phyloP scores from a whole-genome alignment of 805 yeast genomes.

The Jamesozyma spencerorum region DNA sequence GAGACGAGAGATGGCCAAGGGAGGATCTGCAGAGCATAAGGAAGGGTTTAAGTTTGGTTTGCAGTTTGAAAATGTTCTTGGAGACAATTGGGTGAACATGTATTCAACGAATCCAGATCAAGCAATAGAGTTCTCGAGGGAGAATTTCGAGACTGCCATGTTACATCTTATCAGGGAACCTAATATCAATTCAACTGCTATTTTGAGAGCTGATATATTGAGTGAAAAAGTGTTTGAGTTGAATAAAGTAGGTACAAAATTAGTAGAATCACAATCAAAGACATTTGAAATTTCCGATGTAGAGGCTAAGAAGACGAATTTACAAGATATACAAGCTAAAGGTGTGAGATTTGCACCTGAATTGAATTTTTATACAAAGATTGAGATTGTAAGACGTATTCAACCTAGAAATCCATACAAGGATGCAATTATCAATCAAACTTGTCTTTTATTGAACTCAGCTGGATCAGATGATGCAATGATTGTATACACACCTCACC shows the following conservation, averaged over 20 bases:
- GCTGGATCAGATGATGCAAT: conserved; percentile 35
- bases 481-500: conserved; percentile 73
- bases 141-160: conserved; percentile 70
- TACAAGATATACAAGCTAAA: conserved; percentile 37
- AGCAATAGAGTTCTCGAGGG: conserved; percentile 20
- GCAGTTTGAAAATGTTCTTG: conserved; percentile 15
- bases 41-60: conserved; percentile 14
- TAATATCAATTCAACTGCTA: conserved; percentile 84
- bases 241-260: neutral
- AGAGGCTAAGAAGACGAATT: conserved; percentile 24
- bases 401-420: conserved; percentile 88
- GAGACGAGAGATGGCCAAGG: conserved; percentile 3
- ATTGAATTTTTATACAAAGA: conserved; percentile 28
- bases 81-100: conserved; percentile 24
- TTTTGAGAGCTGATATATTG: conserved; percentile 77
- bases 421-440: conserved; percentile 76
- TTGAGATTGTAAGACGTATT: conserved; percentile 67
- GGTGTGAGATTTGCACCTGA: conserved; percentile 20
- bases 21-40: conserved; percentile 5
- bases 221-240: conserved; percentile 40
- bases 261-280: conserved; percentile 7
- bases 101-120: conserved; percentile 9
- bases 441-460: conserved; percentile 47
- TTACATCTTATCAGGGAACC: conserved; percentile 71
- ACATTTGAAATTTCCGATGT: conserved; percentile 7